These are phyloP conservation scores for Paraurostyla sp. DNA, from an alignment of 73 alveolate genomes.

Conservation along the genomic window DNA sequence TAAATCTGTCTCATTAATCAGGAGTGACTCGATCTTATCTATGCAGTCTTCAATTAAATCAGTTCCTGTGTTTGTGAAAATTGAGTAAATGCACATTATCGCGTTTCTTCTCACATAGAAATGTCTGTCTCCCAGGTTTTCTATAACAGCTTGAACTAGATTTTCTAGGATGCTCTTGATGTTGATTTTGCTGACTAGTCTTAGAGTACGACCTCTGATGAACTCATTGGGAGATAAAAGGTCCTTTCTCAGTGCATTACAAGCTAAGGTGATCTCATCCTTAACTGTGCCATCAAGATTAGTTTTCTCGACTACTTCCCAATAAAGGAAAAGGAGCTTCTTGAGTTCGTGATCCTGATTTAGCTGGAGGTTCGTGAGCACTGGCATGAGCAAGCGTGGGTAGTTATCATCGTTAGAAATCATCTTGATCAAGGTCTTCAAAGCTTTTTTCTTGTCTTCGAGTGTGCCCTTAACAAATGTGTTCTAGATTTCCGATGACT, in stretches of 20 bases:
- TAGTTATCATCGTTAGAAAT: slow-evolving; percentile 94
- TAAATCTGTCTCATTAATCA: slow-evolving; percentile 95
- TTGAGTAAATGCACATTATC: slow-evolving; percentile 92
- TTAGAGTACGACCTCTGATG: slow-evolving; percentile 96
- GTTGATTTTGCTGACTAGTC: slow-evolving; percentile 92
- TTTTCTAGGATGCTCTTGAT: slow-evolving; percentile 92
- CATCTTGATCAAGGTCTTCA: slow-evolving; percentile 90
- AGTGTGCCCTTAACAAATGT: slow-evolving; percentile 83
- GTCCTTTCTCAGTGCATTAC: slow-evolving; percentile 97
- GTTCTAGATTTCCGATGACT: slow-evolving; percentile 59
- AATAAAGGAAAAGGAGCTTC: slow-evolving; percentile 93
- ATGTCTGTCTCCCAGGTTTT: slow-evolving; percentile 94
- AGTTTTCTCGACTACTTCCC: slow-evolving; percentile 98
- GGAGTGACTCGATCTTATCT: slow-evolving; percentile 87
- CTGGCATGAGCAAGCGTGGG: slow-evolving; percentile 94
- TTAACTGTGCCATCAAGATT: slow-evolving; percentile 96
- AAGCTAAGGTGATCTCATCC: slow-evolving; percentile 97
- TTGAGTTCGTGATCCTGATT: slow-evolving; percentile 90
- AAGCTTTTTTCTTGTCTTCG: slow-evolving; percentile 92
- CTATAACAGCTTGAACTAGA: slow-evolving; percentile 91
- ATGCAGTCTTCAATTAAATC: slow-evolving; percentile 94
- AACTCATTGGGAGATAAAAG: slow-evolving; percentile 97
- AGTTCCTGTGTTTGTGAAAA: slow-evolving; percentile 91
- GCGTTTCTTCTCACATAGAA: slow-evolving; percentile 98
- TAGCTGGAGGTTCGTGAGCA: slow-evolving; percentile 87